Evolutionary conservation across 176 grass and related monocot species (phyloP), one percentile per base, ranked within the genome.

Genomic region (Aegilops umbellulata): DNA sequence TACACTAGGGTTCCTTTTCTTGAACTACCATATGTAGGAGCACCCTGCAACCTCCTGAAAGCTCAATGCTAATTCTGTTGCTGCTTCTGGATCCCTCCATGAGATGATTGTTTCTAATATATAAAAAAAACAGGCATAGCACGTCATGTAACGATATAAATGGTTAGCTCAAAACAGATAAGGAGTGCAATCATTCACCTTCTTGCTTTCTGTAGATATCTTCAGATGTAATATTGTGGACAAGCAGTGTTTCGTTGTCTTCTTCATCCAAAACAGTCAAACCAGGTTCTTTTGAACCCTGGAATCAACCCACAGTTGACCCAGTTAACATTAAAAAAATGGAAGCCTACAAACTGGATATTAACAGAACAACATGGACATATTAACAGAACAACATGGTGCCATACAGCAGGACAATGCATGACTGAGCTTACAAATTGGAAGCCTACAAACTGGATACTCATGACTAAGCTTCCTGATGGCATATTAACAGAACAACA

Each of bases 131-230:
- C 29, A 67, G 62, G 39, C 61, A 88, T 15, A 84, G 39, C 42
- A 82, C 71, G 76, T 51, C 55, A 31, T 5, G 1, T 22, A 70
- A 58, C 14, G 65, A 39, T 38, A 80, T 12, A 57, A 51, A 81
- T 77, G 83, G 79, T 74, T 65, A 39, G 44, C 53, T 32, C 15
- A 2, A 27, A 64, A 57, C 27, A 65, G 57, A 71, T 25, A 20
- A 75, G 71, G 61, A 61, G 36, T 39, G 24, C 58, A 36, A 5
- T 85, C 46, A 6, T 77, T 79, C 47, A 98, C 95, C 95, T 92
- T 98, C 95, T 95, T 98, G 95, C 81, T 94, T 98, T 88, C 93
- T 93, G 80, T 98, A 98, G 79, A 95, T 95, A 87, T 98, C 95
- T 23, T 95, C 89, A 73, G 89, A 82, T 61, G 87, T 93, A 80